Evolutionary conservation across 2,329 filamentous ascomycete genomes (phyloP).

Genomic region (Neophaeococcomyces aloes): DNA sequence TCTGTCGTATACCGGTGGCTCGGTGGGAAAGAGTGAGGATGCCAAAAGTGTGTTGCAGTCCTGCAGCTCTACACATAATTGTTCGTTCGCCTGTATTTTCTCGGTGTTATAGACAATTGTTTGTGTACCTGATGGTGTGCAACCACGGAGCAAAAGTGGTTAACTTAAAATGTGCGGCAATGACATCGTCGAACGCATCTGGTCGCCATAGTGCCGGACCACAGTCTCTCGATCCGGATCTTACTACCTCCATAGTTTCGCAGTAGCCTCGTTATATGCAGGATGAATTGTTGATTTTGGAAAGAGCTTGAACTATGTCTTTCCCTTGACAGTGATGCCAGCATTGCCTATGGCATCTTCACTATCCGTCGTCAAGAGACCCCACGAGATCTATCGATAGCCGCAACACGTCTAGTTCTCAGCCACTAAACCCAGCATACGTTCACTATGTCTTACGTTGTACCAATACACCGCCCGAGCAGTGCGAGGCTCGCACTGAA

Average conservation of each 20-base stretch:
- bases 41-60: neutral
- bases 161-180: too few species aligned
- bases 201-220: too few species aligned
- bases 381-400: constrained; percentile 9
- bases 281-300: too few species aligned
- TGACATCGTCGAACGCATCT: too few species aligned
- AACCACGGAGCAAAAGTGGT: too few species aligned
- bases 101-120: too few species aligned
- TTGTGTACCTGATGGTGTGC: too few species aligned
- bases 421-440: neutral
- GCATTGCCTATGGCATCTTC: neutral
- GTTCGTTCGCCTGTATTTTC: too few species aligned
- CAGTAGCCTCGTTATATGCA: too few species aligned
- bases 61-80: too few species aligned
- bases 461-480: constrained; percentile 83
- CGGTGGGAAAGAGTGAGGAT: constrained; percentile 18
- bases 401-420: neutral
- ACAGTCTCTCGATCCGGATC: too few species aligned
- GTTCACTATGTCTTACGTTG: constrained; percentile 73
- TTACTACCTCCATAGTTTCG: too few species aligned
- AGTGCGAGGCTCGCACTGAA: constrained; percentile 83
- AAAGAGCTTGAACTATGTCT: neutral
- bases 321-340: neutral
- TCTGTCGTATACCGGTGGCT: constrained; percentile 57
- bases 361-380: neutral